Conservation (phyloP, 768 basidiomycete species). For the Pisolithus marmoratus region DNA sequence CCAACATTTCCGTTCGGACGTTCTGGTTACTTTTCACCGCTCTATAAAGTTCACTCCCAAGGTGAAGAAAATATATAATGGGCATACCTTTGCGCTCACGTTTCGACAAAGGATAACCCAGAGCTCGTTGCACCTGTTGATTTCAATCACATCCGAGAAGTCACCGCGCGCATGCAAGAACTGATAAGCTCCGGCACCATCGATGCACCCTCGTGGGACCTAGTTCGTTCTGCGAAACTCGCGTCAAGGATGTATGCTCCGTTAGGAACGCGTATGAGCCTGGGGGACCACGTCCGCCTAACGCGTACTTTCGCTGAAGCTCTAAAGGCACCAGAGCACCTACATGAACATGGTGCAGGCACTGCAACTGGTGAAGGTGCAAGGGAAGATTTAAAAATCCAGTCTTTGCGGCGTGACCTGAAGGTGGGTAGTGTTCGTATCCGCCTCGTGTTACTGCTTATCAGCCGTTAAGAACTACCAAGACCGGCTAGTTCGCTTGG, state of each 20-base stretch:
- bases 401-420: conserved; percentile 45
- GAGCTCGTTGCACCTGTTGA: conserved; percentile 67
- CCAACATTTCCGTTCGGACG: conserved; percentile 84
- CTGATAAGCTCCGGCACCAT: conserved; percentile 73
- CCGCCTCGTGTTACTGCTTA: background rate
- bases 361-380: conserved; percentile 19
- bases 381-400: conserved; percentile 23
- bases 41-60: conserved; percentile 63
- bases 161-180: conserved; percentile 60
- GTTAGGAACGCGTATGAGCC: conserved; percentile 77
- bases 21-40: conserved; percentile 75
- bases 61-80: conserved; percentile 27
- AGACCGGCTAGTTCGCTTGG: conserved; percentile 57
- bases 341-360: conserved; percentile 14
- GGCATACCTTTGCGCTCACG: background rate
- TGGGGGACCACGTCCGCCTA: conserved; percentile 80
- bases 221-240: conserved; percentile 68
- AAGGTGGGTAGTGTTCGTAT: conserved; percentile 38
- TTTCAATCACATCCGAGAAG: conserved; percentile 49
- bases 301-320: conserved; percentile 70
- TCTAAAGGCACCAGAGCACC: conserved; percentile 48
- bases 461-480: conserved; percentile 54
- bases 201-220: conserved; percentile 81
- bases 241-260: conserved; percentile 81
- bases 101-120: conserved; percentile 49